Conservation (phyloP, 441 rosid species). For the Gossypium laxum region DNA sequence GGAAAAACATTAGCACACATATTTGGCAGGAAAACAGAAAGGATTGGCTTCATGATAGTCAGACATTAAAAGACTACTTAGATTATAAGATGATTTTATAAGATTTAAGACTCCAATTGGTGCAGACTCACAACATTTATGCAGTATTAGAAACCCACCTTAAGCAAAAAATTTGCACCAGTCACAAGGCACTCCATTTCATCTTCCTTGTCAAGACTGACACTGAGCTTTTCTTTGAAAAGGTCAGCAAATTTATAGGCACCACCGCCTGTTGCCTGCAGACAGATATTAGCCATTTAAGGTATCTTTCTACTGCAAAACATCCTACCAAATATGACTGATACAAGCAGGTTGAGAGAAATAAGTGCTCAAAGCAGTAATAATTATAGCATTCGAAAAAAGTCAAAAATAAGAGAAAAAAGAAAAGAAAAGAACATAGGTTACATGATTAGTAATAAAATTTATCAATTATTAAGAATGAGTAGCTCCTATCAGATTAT, state of each 20-base stretch:
- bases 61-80: not conserved
- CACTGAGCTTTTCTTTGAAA: slow-evolving; percentile 77
- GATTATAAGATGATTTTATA: not conserved
- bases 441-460: not conserved
- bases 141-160: slow-evolving; percentile 37
- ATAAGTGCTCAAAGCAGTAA: not conserved
- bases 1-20: not conserved
- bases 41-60: not conserved
- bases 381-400: not conserved
- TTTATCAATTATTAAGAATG: not conserved
- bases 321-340: not conserved
- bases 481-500: not conserved
- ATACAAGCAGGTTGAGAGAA: not conserved
- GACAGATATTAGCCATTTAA: slow-evolving; percentile 9
- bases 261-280: slow-evolving; percentile 79
- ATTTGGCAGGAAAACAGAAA: not conserved
- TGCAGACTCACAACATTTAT: slow-evolving; percentile 2
- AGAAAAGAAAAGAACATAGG: not conserved
- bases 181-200: slow-evolving; percentile 91
- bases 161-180: slow-evolving; percentile 88
- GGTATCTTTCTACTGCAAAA: not conserved
- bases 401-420: not conserved
- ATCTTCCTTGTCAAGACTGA: slow-evolving; percentile 82
- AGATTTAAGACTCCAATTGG: not conserved
- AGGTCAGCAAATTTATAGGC: slow-evolving; percentile 89